Percentiles rank a stretch among this genome's conserved stretches.
phyloP scores from a whole-genome alignment of 441 rosid species.

The Rhodomyrtus psidioides region DNA sequence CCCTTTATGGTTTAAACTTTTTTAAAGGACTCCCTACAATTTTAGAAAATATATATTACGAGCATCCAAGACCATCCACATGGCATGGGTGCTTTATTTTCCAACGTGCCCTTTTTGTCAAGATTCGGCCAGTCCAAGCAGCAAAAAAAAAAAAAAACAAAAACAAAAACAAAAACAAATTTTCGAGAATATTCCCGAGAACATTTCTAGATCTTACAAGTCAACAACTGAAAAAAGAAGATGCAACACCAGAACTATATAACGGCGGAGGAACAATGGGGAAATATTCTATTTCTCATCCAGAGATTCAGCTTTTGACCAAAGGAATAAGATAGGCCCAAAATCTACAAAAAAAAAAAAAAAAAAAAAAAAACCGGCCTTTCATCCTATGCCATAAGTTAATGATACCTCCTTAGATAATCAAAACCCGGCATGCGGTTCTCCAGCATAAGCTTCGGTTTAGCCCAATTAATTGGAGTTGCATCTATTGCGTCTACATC shows the following conservation, averaged over 20 bases:
- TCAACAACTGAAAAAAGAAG: neutral
- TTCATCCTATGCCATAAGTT: neutral
- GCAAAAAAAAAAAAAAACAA: accelerated
- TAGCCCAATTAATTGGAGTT: neutral
- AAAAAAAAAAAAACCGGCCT: no score
- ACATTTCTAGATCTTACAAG: neutral
- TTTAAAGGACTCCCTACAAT: neutral
- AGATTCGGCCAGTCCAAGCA: neutral
- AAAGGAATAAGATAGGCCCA: neutral
- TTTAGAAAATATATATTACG: neutral
- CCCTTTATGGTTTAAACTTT: neutral
- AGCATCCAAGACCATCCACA: neutral
- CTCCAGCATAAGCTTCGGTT: neutral
- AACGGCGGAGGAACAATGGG: neutral
- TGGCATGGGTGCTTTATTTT: neutral
- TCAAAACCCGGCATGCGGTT: neutral
- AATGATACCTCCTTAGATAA: neutral
- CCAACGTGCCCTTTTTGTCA: neutral
- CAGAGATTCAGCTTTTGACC: neutral
- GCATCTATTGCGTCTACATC: neutral
- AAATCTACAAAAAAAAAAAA: neutral
- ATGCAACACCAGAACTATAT: neutral
- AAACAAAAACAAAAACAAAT: no score
- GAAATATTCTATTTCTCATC: neutral
- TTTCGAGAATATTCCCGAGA: neutral